Conservation (phyloP, 192 early-diverging fungal genomes). For the Podila verticillata region DNA sequence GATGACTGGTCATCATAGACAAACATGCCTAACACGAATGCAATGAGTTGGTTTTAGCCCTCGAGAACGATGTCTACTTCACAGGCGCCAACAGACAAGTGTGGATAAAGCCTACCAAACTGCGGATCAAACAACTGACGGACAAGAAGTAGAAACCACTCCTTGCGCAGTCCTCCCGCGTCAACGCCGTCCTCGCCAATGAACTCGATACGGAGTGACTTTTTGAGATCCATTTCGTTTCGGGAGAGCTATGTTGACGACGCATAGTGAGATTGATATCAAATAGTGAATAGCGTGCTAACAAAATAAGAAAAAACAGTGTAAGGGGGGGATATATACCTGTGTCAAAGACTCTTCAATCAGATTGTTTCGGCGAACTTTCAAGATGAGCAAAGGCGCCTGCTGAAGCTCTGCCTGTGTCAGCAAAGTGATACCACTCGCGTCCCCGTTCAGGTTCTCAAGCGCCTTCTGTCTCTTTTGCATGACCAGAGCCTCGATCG, state of each 20-base stretch:
- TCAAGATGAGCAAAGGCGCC: conserved; percentile 68
- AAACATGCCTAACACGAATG: conserved; percentile 65
- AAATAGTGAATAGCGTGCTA: too few relatives aligned
- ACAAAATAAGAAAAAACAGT: too few relatives aligned
- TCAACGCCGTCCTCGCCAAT: conserved; percentile 95
- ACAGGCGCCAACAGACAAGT: conserved; percentile 38
- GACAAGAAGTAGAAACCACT: conserved; percentile 96
- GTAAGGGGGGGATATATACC: conserved; percentile 15
- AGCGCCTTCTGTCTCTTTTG: conserved; percentile 18
- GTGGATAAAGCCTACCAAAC: conserved; percentile 63
- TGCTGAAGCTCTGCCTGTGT: conserved; percentile 31
- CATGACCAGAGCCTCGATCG: conserved; percentile 31
- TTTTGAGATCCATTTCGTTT: conserved; percentile 86
- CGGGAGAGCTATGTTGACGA: conserved; percentile 62
- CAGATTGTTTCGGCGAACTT: conserved; percentile 69
- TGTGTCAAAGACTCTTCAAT: conserved; percentile 83
- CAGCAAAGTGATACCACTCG: conserved; percentile 9
- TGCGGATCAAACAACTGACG: conserved; percentile 93
- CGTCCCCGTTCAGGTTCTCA: conserved; percentile 21
- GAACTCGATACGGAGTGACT: conserved; percentile 92
- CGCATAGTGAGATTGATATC: too few relatives aligned
- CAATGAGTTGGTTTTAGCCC: neutral
- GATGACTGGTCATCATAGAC: conserved; percentile 71
- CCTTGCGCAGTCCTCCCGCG: conserved; percentile 96
- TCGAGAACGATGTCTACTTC: neutral